Percentiles rank a stretch among this genome's conserved stretches.
These are phyloP conservation scores for Magnusiomyces sp. DNA, from an alignment of 1,139 yeast species.

Conservation along the genomic window DNA sequence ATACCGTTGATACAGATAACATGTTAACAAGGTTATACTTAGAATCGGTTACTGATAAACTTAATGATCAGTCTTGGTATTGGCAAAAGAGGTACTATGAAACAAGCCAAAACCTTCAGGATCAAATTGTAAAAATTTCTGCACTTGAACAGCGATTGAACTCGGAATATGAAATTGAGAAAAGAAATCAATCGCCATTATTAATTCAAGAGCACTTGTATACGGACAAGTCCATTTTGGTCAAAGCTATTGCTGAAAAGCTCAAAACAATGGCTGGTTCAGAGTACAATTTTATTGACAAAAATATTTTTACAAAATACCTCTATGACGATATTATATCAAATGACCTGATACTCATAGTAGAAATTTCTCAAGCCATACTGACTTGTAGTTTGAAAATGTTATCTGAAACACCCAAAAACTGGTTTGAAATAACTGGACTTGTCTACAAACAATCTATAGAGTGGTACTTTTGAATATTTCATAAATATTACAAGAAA, in stretches of 20 bases:
- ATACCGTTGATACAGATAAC: not conserved
- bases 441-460: no score
- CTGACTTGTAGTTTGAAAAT: no score
- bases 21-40: not conserved
- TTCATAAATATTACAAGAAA: no score
- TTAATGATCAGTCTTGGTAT: not conserved
- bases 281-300: not conserved
- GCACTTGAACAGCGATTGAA: not conserved
- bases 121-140: not conserved
- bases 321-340: no score
- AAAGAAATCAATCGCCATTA: not conserved
- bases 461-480: no score
- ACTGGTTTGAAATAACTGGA: no score
- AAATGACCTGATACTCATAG: no score
- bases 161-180: not conserved
- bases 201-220: not conserved
- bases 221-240: not conserved
- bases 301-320: no score
- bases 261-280: not conserved
- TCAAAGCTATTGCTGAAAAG: not conserved
- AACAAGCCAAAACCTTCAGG: not conserved
- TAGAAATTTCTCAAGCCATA: no score
- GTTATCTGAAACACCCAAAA: no score
- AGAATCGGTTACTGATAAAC: not conserved
- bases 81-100: conserved; percentile 2